Evolutionary conservation across 805 yeast genomes (phyloP), one percentile per base, ranked within the genome.

Genomic region (Yamadazyma insecticola): DNA sequence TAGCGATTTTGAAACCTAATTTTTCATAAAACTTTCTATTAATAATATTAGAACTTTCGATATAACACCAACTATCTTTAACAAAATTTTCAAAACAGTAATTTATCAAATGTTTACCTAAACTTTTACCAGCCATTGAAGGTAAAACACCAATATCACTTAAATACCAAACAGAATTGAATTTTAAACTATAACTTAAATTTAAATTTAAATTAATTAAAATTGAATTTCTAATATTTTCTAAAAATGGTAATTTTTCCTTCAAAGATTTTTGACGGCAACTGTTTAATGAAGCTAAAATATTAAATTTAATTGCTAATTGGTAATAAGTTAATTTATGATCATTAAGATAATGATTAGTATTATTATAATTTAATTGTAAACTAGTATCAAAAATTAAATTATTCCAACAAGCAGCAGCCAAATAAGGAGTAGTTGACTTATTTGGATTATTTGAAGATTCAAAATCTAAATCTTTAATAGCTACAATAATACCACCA

Each of bases 111-210:
- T 63, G 55, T 47, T 74, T 62, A 21, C 78, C 78, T 42, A 73
- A 61, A 14, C 81, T 80, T 45, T 71, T 72, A 32, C 82, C 81
- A 47, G 77, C 60, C 56, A 76, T 76, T 24, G 64, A 50, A 6
- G 79, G 78, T 26, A 72, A 57, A 15, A 77, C 74, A 24, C 81
- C 81, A 32, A 76, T 60, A 48, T 76, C 81, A 27, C 71, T 63
- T 39, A 76, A 58, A 48, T 76, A 76, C 81, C 81, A 76, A 31
- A 74, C 53, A 25, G 58, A 48, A 26, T 53, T 52, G 30, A 53
- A 55, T 29, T 62, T 57, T 18, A 37, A 34, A 16, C 52, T 54
- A 28, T 48, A 54, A 30, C 58, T 56, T 17, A 39, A 32, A 21
- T 36, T 39, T 24, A 48, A 41, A 30, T 54, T 50, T 40, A 58